These are phyloP conservation scores for Phoenix dactylifera DNA, from an alignment of 176 grass and related monocot species.

Conservation along the genomic window DNA sequence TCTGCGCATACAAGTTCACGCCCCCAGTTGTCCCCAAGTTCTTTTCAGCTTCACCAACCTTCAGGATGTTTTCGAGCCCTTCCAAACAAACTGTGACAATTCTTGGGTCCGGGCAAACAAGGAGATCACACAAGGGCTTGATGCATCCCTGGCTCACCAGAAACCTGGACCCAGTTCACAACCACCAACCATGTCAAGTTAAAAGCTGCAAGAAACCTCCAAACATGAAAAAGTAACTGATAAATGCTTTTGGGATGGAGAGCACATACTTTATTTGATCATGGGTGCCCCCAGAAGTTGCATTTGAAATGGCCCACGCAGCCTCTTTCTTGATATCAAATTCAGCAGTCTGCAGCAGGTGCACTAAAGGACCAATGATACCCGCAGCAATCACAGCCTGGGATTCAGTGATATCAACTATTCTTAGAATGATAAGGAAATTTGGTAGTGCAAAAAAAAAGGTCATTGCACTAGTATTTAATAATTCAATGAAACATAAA, in stretches of 20 bases:
- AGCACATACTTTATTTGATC: constrained; percentile 57
- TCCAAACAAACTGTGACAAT: constrained; percentile 89
- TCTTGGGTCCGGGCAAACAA: constrained; percentile 72
- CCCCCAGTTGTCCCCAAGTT: constrained; percentile 43
- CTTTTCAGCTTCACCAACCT: constrained; percentile 69
- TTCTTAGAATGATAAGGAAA: background rate
- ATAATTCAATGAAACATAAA: too few relatives aligned
- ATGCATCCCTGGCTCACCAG: constrained; percentile 83
- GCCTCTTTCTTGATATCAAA: constrained; percentile 80
- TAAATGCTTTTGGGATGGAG: background rate
- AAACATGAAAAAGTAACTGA: background rate
- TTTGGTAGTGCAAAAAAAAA: too few relatives aligned
- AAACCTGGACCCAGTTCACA: constrained; percentile 26
- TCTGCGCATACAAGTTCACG: constrained; percentile 58
- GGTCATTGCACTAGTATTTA: too few relatives aligned
- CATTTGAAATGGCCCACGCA: constrained; percentile 68
- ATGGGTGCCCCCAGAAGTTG: constrained; percentile 62
- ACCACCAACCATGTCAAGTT: too few relatives aligned
- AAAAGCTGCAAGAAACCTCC: too few relatives aligned
- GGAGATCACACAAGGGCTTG: constrained; percentile 86
- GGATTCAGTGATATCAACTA: background rate
- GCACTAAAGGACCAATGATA: constrained; percentile 47
- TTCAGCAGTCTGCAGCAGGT: constrained; percentile 63
- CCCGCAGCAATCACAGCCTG: constrained; percentile 58
- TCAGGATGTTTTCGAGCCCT: constrained; percentile 86